These are phyloP conservation scores for Pichia norvegensis DNA, from an alignment of 1,139 yeast genomes.

Conservation along the genomic window DNA sequence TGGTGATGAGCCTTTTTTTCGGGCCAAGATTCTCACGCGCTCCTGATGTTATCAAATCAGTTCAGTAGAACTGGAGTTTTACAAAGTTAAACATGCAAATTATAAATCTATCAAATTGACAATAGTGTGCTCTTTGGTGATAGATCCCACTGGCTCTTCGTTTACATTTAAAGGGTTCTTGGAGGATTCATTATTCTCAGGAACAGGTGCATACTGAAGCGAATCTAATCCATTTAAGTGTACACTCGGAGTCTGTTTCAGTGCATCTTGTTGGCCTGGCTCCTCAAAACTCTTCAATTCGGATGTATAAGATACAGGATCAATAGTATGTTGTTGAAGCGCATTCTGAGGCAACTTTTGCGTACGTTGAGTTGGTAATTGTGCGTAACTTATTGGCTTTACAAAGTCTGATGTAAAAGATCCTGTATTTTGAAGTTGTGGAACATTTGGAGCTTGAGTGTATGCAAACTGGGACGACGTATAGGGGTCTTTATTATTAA, in stretches of 20 bases:
- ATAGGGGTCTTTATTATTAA: no score
- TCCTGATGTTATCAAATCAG: background rate
- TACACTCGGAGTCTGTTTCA: background rate
- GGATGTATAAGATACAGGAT: background rate
- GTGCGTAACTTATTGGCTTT: background rate
- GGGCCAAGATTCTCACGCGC: no score
- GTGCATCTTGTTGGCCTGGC: background rate
- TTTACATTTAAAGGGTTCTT: no score
- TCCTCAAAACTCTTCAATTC: no score
- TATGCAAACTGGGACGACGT: slow-evolving; percentile 8
- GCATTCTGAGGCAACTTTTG: background rate
- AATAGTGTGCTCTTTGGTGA: slow-evolving; percentile 2
- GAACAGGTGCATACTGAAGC: slow-evolving; percentile 1
- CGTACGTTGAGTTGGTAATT: background rate
- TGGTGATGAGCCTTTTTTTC: no score
- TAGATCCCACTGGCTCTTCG: no score
- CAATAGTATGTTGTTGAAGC: background rate
- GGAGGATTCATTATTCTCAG: background rate
- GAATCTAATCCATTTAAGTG: background rate
- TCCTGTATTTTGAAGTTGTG: slow-evolving; percentile 4
- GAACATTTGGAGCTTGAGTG: slow-evolving; percentile 5
- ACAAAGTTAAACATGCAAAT: background rate
- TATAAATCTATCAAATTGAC: slow-evolving; percentile 11
- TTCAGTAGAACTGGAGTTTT: no score
- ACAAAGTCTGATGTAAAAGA: background rate